Base-by-base conservation (phyloP, 2,329 filamentous ascomycete species). In the Penicillium sp. region DNA sequence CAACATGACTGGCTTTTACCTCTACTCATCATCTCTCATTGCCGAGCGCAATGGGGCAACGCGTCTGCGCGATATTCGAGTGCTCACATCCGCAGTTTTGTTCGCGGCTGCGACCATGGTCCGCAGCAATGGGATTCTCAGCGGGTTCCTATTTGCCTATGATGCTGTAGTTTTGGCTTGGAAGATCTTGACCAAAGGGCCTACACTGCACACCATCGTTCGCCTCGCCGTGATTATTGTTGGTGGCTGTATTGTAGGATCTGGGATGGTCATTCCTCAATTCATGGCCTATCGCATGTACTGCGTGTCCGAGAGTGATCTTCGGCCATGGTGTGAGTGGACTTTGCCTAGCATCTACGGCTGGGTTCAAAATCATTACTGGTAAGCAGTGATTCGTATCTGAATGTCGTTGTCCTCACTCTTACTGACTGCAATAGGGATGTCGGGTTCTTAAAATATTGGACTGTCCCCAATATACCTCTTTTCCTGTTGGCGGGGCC, bases 311-410 rank as follows among this genome's bases (percentile, higher is more conserved):
- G 57, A 69, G 21, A 19, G 57, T 29, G 33, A 67, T 40, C 59
- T 78, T 54, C 79, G 90, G 56, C 84, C 86, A 4, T 99, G 94
- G 94, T 99, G 94, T 73, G 71, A 75, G 21, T 81, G 79, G 19
- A 72, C 77, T n/a, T 62, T 93, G 13, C 94, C 94, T 4, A 96
- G 91, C 72, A 93, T 99, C 59, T 97, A 96, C 75, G 83, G 86
- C 0, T 97, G 89, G 80, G 93, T 97, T 2, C 94, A 99, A 72
- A 81, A 82, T 46, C 81, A 90, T 68, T 97, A 99, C 75, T 99
- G 94, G 93, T 96, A 82, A 73, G 86, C 75, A 17, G 21, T 13
- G 1, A 45, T 31, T 19, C 7, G 41, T 29, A 17, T 31, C 48
- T 13, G 27, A 21, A 41, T 17, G 21, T 25, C 13, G 7, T 25